Percentiles rank a stretch among this genome's conserved stretches.
phyloP scores from a whole-genome alignment of 495 filamentous ascomycete species.

The Amphirosellinia nigrospora region DNA sequence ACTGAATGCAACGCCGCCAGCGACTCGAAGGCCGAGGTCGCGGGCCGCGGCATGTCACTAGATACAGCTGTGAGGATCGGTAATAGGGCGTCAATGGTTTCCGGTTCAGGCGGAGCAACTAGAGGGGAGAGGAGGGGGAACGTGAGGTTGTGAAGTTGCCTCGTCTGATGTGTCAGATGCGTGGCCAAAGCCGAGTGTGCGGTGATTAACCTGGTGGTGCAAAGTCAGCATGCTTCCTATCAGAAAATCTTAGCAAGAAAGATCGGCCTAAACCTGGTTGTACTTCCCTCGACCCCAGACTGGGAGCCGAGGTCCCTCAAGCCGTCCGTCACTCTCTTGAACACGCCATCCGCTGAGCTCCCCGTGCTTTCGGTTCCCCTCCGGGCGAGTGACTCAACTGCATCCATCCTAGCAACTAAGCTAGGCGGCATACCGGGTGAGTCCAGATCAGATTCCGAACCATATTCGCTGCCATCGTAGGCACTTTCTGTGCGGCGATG shows the following conservation, averaged over 20 bases:
- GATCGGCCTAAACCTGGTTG: conserved; percentile 68
- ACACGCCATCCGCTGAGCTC: conserved; percentile 68
- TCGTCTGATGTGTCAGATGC: conserved; percentile 84
- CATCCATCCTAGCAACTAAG: conserved; percentile 76
- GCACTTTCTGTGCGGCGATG: conserved; percentile 56
- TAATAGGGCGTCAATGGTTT: conserved; percentile 69
- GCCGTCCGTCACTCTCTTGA: conserved; percentile 72
- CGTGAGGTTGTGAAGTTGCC: conserved; percentile 78
- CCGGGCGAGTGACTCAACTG: conserved; percentile 75
- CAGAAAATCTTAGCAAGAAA: neutral
- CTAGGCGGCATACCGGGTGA: conserved; percentile 71
- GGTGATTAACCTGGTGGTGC: conserved; percentile 72
- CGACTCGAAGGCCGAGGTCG: conserved; percentile 60
- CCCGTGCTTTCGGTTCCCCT: conserved; percentile 76
- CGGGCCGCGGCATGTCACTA: conserved; percentile 61
- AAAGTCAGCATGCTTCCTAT: neutral
- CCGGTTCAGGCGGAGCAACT: conserved; percentile 56
- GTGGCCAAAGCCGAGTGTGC: conserved; percentile 84
- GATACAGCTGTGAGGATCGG: conserved; percentile 64
- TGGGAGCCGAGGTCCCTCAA: conserved; percentile 84
- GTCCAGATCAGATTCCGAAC: conserved; percentile 75
- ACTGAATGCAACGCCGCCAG: conserved; percentile 65
- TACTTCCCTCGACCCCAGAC: conserved; percentile 77
- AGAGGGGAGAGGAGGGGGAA: conserved; percentile 73
- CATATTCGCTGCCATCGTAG: conserved; percentile 68